Evolutionary conservation across 495 filamentous ascomycete genomes (phyloP).

Genomic region (Aspergillus affinis): DNA sequence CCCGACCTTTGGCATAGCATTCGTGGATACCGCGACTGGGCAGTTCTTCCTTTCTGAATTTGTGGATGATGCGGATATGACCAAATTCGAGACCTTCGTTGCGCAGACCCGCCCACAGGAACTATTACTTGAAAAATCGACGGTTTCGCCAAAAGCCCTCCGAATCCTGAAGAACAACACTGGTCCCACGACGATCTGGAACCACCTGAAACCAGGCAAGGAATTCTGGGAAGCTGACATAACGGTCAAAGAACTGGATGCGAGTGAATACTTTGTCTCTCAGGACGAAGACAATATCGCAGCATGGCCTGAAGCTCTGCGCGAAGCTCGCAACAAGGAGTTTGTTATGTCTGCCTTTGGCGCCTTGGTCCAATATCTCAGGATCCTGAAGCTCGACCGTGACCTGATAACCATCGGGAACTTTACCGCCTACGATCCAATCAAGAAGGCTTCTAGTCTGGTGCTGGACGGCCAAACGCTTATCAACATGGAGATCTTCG

Average conservation of each 20-base stretch:
- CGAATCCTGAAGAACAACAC: constrained; percentile 98
- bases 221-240: constrained; percentile 93
- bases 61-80: constrained; percentile 88
- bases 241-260: constrained; percentile 78
- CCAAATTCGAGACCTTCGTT: constrained; percentile 96
- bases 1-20: constrained; percentile 86
- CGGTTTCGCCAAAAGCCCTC: constrained; percentile 75
- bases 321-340: constrained; percentile 73
- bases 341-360: constrained; percentile 91
- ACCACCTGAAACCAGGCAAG: constrained; percentile 79
- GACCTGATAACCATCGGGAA: constrained; percentile 87
- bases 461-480: constrained; percentile 95
- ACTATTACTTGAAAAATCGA: constrained; percentile 84
- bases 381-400: constrained; percentile 83
- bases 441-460: constrained; percentile 87
- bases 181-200: constrained; percentile 90
- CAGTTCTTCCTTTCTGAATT: constrained; percentile 94
- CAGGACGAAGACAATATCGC: constrained; percentile 60
- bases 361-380: constrained; percentile 82
- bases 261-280: constrained; percentile 74
- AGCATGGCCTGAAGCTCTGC: constrained; percentile 78
- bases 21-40: constrained; percentile 94
- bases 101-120: constrained; percentile 91
- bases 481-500: constrained; percentile 95
- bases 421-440: constrained; percentile 90